Evolutionary conservation across 2,329 filamentous ascomycete genomes (phyloP).

Genomic region (Phaeoacremonium minimum): DNA sequence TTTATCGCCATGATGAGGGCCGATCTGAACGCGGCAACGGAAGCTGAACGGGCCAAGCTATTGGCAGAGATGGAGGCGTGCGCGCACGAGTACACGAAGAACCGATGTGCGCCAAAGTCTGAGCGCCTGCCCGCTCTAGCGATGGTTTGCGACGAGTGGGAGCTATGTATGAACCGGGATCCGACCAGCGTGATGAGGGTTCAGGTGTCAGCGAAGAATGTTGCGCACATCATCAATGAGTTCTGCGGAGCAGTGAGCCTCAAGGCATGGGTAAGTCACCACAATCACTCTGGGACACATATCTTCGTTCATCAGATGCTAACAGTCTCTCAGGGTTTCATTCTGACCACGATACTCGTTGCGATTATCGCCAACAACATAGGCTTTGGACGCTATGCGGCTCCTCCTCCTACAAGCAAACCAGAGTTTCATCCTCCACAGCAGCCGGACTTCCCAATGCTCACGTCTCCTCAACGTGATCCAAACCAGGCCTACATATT

Average conservation of each 20-base stretch:
- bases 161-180: constrained; percentile 81
- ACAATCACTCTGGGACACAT: neutral
- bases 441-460: constrained; percentile 9
- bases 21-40: constrained; percentile 71
- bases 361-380: constrained; percentile 48
- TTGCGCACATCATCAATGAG: constrained; percentile 89
- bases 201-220: constrained; percentile 77
- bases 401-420: constrained; percentile 13
- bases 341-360: constrained; percentile 43
- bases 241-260: constrained; percentile 88
- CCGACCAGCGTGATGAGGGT: constrained; percentile 73
- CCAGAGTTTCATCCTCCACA: constrained; percentile 18
- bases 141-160: constrained; percentile 73
- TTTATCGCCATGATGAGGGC: constrained; percentile 66
- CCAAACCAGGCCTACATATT: constrained; percentile 40
- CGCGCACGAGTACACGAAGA: constrained; percentile 67
- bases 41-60: constrained; percentile 64
- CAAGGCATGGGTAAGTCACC: constrained; percentile 64
- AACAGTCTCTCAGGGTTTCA: too few relatives aligned
- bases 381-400: constrained; percentile 31
- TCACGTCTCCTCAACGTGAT: constrained; percentile 6
- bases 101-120: constrained; percentile 63
- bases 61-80: constrained; percentile 72
- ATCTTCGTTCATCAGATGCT: too few relatives aligned
- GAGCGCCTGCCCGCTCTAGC: constrained; percentile 70